Percentiles rank a stretch among this genome's conserved stretches.
These are phyloP conservation scores for Eutrema heterophyllum DNA, from an alignment of 345 rosid genomes.

Conservation along the genomic window DNA sequence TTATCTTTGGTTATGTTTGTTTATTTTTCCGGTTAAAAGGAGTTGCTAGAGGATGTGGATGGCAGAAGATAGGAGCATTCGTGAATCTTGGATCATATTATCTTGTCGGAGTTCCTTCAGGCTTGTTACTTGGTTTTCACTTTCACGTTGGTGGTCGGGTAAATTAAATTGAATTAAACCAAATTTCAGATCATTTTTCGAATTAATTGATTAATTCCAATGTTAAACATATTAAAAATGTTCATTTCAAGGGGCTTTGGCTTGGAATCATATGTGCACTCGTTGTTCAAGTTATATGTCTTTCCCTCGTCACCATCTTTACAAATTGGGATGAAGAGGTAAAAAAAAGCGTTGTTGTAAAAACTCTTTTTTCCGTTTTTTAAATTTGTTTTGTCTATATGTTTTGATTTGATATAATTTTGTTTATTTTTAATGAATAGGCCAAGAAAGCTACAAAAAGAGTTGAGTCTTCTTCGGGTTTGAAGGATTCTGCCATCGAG, in stretches of 20 bases:
- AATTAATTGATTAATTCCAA: not conserved
- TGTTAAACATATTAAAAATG: not conserved
- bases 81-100: constrained; percentile 46
- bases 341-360: not conserved
- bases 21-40: constrained; percentile 20
- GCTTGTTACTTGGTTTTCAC: constrained; percentile 37
- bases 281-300: constrained; percentile 32
- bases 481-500: not conserved
- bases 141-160: constrained; percentile 36
- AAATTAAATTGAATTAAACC: not conserved
- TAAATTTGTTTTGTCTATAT: not conserved
- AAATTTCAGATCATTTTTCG: not conserved
- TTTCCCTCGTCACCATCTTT: constrained; percentile 12
- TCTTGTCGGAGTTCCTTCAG: constrained; percentile 41
- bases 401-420: not conserved
- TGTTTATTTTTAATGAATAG: constrained; percentile 1
- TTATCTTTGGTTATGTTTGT: not conserved
- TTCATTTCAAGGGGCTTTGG: constrained; percentile 30
- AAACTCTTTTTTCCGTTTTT: not conserved
- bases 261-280: constrained; percentile 46
- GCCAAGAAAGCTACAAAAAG: constrained; percentile 28
- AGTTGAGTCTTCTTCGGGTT: constrained; percentile 8
- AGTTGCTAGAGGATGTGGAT: constrained; percentile 54
- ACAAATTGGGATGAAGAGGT: constrained; percentile 35
- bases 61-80: constrained; percentile 48